phyloP scores from a whole-genome alignment of 2,329 filamentous ascomycete genomes.

The Botrytis tulipae region DNA sequence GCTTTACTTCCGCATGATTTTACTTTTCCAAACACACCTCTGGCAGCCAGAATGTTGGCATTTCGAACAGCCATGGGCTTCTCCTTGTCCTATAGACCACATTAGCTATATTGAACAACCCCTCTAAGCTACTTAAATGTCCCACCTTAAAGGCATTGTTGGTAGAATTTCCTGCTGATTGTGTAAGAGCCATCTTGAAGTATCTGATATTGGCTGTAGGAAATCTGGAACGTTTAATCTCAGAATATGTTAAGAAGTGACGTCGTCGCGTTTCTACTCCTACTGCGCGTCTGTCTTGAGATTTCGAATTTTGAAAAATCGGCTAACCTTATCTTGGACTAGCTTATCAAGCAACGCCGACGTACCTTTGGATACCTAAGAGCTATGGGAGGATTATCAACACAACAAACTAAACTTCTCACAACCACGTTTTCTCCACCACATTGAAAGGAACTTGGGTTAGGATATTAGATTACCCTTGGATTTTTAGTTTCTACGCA shows the following conservation, averaged over 20 bases:
- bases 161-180: constrained; percentile 45
- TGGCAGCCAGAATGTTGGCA: constrained; percentile 93
- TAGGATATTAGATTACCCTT: not conserved
- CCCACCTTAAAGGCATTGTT: constrained; percentile 62
- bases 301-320: constrained; percentile 19
- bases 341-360: constrained; percentile 21
- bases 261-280: constrained; percentile 24
- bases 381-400: constrained; percentile 23
- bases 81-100: constrained; percentile 68
- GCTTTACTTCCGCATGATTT: constrained; percentile 26
- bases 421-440: constrained; percentile 8
- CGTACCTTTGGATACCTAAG: constrained; percentile 23
- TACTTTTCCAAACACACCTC: constrained; percentile 59
- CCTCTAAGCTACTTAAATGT: constrained; percentile 30
- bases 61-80: constrained; percentile 97
- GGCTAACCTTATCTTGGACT: constrained; percentile 21
- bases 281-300: constrained; percentile 18
- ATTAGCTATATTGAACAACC: constrained; percentile 32
- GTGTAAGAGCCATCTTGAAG: constrained; percentile 47
- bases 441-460: not conserved
- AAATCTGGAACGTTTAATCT: constrained; percentile 15
- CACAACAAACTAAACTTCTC: constrained; percentile 18
- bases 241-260: constrained; percentile 19
- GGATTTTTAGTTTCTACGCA: not conserved
- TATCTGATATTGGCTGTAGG: constrained; percentile 24